phyloP scores from a whole-genome alignment of 768 basidiomycete species.

The Nevesoporus exiguus region DNA sequence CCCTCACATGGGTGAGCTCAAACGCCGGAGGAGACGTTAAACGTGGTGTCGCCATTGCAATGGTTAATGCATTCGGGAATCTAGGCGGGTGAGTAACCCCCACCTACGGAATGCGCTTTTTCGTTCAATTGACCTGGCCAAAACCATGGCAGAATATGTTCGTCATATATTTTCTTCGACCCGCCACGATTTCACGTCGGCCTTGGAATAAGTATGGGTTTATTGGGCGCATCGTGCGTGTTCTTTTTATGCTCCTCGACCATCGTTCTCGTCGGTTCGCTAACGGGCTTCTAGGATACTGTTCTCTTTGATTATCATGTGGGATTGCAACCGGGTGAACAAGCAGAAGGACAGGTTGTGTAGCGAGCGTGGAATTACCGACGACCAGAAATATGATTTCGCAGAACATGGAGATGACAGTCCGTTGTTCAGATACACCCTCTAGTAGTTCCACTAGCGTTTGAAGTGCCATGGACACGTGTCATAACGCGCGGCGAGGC shows the following conservation, averaged over 20 bases:
- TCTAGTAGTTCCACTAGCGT: too few relatives aligned
- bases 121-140: too few relatives aligned
- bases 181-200: neutral
- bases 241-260: neutral
- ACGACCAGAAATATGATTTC: neutral
- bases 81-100: conserved; percentile 8
- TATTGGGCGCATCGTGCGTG: neutral
- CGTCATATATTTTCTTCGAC: too few relatives aligned
- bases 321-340: neutral
- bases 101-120: conserved; percentile 23
- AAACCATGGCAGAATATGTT: too few relatives aligned
- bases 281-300: neutral
- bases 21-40: neutral
- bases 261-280: neutral
- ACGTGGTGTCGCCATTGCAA: neutral
- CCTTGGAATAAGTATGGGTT: neutral
- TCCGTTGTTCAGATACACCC: neutral
- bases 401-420: neutral
- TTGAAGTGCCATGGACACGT: too few relatives aligned
- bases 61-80: neutral
- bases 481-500: too few relatives aligned
- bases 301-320: neutral
- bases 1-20: neutral
- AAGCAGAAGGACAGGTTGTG: neutral
- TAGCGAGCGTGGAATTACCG: neutral